Conservation (phyloP, 140 eudicot genomes). For the Ambrosia hybrid region DNA sequence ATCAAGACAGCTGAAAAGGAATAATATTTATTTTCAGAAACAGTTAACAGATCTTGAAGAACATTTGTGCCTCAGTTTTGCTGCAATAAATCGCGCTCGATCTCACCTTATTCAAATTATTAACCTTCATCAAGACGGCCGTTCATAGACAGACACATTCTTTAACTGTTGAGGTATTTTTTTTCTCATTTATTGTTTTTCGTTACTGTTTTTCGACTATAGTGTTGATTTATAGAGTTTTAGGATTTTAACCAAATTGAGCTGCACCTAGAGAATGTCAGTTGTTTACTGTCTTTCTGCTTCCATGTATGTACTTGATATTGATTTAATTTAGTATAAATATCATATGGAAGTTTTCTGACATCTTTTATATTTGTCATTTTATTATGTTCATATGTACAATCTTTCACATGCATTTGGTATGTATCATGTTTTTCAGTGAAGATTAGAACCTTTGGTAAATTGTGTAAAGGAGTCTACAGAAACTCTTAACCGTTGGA, state of each 20-base stretch:
- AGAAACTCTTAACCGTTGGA: no score
- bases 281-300: not conserved
- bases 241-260: slow-evolving; percentile 9
- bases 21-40: slow-evolving; percentile 39
- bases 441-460: no score
- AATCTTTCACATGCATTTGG: no score
- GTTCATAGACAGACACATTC: slow-evolving; percentile 5
- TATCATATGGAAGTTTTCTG: slow-evolving; percentile 18
- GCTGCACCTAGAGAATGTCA: slow-evolving; percentile 1
- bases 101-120: slow-evolving; percentile 61
- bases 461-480: no score
- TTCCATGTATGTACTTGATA: slow-evolving; percentile 14
- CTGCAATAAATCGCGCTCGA: slow-evolving; percentile 81
- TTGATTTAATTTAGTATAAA: slow-evolving; percentile 5
- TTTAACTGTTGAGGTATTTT: slow-evolving; percentile 17
- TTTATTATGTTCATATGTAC: not conserved
- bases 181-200: not conserved
- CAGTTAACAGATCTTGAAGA: slow-evolving; percentile 90
- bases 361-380: not conserved
- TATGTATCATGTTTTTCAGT: no score
- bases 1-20: slow-evolving; percentile 56
- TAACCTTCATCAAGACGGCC: slow-evolving; percentile 40
- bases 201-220: not conserved
- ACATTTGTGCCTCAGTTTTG: slow-evolving; percentile 82
- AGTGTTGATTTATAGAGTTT: not conserved